Conservation (phyloP, 768 basidiomycete species). For the Auricularia sp. region DNA sequence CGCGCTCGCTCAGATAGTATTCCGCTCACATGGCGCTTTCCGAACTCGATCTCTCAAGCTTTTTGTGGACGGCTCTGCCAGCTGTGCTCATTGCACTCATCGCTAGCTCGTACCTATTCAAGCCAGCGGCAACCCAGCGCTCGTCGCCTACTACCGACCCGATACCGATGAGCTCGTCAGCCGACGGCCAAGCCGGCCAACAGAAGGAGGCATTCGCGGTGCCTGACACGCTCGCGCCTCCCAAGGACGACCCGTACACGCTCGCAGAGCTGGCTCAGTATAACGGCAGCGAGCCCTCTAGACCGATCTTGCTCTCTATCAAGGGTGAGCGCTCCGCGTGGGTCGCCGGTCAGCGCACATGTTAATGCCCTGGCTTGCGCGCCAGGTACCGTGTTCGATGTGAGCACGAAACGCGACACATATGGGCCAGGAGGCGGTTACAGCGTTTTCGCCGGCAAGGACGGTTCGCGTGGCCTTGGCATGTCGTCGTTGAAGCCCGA, state of each 20-base stretch:
- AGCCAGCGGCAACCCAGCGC: background rate
- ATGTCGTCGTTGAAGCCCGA: conserved; percentile 79
- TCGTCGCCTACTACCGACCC: conserved; percentile 1
- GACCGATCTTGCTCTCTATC: conserved; percentile 86
- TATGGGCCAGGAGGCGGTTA: conserved; percentile 79
- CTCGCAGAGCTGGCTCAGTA: conserved; percentile 53
- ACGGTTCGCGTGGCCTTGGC: conserved; percentile 81
- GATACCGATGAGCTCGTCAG: background rate
- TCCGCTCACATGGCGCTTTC: background rate
- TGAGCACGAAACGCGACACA: conserved; percentile 71
- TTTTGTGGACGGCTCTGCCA: background rate
- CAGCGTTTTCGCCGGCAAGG: conserved; percentile 85
- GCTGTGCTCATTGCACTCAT: background rate
- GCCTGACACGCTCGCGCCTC: conserved; percentile 65
- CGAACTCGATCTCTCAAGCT: background rate
- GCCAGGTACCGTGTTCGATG: conserved; percentile 82
- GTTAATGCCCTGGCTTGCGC: background rate
- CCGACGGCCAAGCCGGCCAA: conserved; percentile 9
- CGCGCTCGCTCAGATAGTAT: background rate
- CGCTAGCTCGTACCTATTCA: background rate
- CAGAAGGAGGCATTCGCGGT: conserved; percentile 40
- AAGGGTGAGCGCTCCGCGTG: conserved; percentile 49
- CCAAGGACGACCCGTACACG: conserved; percentile 73
- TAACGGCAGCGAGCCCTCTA: conserved; percentile 53
- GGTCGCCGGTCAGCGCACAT: background rate